Percentiles rank a stretch among this genome's conserved stretches.
These are phyloP conservation scores for Staphylotrichum longicolle DNA, from an alignment of 495 filamentous ascomycete species.

Conservation along the genomic window DNA sequence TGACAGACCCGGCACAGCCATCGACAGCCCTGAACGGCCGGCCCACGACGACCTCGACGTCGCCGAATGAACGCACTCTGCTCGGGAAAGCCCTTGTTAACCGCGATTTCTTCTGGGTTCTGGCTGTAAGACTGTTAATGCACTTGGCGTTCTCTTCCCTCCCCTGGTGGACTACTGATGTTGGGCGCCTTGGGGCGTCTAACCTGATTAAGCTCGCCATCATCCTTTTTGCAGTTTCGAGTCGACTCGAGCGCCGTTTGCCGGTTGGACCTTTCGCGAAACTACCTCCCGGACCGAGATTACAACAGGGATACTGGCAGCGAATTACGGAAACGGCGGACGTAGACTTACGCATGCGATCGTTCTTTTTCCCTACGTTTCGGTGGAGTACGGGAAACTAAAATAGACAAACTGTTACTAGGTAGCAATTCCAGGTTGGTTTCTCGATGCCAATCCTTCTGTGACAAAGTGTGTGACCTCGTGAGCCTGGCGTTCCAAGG, in stretches of 20 bases:
- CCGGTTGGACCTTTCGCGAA: not conserved
- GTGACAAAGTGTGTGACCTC: not conserved
- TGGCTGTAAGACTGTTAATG: slow-evolving; percentile 34
- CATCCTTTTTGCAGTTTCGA: slow-evolving; percentile 36
- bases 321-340: not conserved
- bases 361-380: slow-evolving; percentile 14
- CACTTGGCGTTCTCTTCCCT: slow-evolving; percentile 15
- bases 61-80: slow-evolving; percentile 63
- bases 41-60: slow-evolving; percentile 96
- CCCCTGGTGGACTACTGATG: slow-evolving; percentile 32
- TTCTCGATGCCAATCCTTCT: not conserved
- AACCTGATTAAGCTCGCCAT: slow-evolving; percentile 14
- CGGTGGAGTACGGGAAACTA: slow-evolving; percentile 15
- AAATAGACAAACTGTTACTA: slow-evolving; percentile 22
- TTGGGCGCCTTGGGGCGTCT: slow-evolving; percentile 21
- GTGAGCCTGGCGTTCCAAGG: not conserved
- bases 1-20: slow-evolving; percentile 40
- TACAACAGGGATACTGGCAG: not conserved
- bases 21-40: slow-evolving; percentile 71
- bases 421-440: slow-evolving; percentile 21
- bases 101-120: slow-evolving; percentile 7
- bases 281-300: not conserved
- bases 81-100: not conserved
- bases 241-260: slow-evolving; percentile 19
- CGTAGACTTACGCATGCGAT: slow-evolving; percentile 12